A percentile compares a stretch with the other conserved stretches of the same genome.
These are phyloP conservation scores for Beauveria rudraprayagi DNA, from an alignment of 2,329 filamentous ascomycete genomes.

Conservation along the genomic window DNA sequence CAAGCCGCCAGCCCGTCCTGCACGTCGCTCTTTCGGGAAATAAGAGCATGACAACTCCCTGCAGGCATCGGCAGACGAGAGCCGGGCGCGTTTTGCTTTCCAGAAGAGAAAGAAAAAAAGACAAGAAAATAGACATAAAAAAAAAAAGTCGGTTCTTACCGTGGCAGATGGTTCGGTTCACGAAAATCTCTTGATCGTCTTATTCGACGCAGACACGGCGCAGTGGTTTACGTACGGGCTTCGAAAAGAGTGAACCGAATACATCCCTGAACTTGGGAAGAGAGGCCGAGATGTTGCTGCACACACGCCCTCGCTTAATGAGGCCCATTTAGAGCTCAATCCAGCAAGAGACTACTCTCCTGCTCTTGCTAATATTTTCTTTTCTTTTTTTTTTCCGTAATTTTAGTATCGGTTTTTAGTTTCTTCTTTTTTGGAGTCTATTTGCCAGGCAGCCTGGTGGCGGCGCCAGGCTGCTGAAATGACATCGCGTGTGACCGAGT, in stretches of 20 bases:
- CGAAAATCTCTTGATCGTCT: no score
- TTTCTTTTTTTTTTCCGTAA: no score
- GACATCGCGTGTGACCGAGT: constrained; percentile 5
- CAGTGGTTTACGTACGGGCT: no score
- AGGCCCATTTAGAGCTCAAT: not conserved
- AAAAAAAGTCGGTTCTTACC: no score
- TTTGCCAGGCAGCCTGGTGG: not conserved
- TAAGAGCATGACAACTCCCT: not conserved
- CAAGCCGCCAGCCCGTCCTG: not conserved
- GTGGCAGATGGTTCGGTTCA: no score
- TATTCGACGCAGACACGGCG: no score
- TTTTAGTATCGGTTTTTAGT: not conserved
- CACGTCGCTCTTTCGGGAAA: constrained; percentile 4
- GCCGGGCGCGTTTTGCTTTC: not conserved
- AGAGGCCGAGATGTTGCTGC: not conserved
- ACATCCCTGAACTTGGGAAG: no score
- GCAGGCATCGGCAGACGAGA: not conserved
- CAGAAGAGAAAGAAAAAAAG: not conserved
- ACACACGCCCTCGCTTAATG: not conserved
- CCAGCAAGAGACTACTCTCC: no score
- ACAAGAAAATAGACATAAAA: no score
- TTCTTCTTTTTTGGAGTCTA: not conserved
- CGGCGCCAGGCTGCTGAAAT: not conserved
- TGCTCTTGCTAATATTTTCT: no score
- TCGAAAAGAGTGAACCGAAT: no score